Evolutionary conservation across 2,329 filamentous ascomycete species (phyloP).

Genomic region (Didymella lethalis): DNA sequence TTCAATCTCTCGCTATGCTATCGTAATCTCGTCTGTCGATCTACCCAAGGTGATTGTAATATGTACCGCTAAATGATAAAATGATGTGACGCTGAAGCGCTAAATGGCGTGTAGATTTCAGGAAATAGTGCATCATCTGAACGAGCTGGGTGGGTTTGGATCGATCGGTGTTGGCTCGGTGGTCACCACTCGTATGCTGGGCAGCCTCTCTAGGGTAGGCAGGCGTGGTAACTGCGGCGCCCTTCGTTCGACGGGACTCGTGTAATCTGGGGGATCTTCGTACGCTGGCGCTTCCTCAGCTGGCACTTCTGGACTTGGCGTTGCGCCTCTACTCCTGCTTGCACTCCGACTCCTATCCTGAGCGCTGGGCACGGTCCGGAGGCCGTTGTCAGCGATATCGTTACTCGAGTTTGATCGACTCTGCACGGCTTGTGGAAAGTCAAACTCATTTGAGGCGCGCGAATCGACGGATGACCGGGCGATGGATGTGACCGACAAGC

Average conservation of each 20-base stretch:
- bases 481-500: conserved; percentile 54
- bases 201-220: conserved; percentile 49
- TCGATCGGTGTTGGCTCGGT: conserved; percentile 43
- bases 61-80: conserved; percentile 13
- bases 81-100: conserved; percentile 2
- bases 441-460: conserved; percentile 49
- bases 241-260: conserved; percentile 49
- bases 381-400: conserved; percentile 47
- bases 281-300: conserved; percentile 49
- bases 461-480: conserved; percentile 46
- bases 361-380: conserved; percentile 54
- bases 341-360: conserved; percentile 46
- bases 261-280: conserved; percentile 60
- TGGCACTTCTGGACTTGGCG: conserved; percentile 40
- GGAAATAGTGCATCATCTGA: conserved; percentile 12
- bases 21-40: conserved; percentile 14
- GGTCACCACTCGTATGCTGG: conserved; percentile 56
- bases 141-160: conserved; percentile 18
- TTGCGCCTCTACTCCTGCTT: conserved; percentile 36
- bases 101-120: neutral
- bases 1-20: conserved; percentile 3
- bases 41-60: conserved; percentile 1
- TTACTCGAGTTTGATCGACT: conserved; percentile 29
- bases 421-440: conserved; percentile 38
- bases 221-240: conserved; percentile 46